Evolutionary conservation across 2,329 filamentous ascomycete species (phyloP), one percentile per base, ranked within the genome.

Genomic region (Verticillium klebahnii): DNA sequence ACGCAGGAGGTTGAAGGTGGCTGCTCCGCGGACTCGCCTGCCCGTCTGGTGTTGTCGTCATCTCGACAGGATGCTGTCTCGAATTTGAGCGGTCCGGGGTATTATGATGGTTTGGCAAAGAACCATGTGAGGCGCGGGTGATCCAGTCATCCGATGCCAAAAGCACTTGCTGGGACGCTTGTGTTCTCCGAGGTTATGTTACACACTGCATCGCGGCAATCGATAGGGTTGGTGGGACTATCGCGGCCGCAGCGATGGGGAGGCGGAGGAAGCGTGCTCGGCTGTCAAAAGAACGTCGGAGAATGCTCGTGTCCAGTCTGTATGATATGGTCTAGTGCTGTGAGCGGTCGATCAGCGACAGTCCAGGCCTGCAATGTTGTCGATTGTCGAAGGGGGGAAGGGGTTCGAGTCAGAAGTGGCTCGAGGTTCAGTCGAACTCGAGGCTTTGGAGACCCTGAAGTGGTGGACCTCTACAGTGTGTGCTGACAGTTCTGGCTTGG

Each of bases 1-100:
- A 40, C 9, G 57, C 31, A 7, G 63, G 57, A 2, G 61, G 60
- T 19, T 60, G 61, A 11, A 57, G 60, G 32, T 25, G 45, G 45
- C 45, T 52, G 45, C 45, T 23, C 17, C 54, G 19, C 11, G 56
- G 36, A 19, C 34, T 58, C 8, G 23, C 32, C 19, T 39, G 39
- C 37, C 32, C 25, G 15, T 37, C 32, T 23, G 31, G n/a, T 14
- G n/a, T 23, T 9, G 57, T 14, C 5, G 25, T 17, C 37, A 40
- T 58, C 6, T 58, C 57, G 39, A 19, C 25, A 19, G 37, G 45
- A 12, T 52, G 7, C 29, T 52, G 19, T 11, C n/a, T 3, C 8
- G 8, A 25, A 19, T n/a, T 25, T 4, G 45, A 14, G 3, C 45
- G 19, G 2, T 52, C 23, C 45, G 19, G 45, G 19, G 45, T 52